Conservation (phyloP, 1,139 yeast genomes). For the Suhomyces yuchorum region DNA sequence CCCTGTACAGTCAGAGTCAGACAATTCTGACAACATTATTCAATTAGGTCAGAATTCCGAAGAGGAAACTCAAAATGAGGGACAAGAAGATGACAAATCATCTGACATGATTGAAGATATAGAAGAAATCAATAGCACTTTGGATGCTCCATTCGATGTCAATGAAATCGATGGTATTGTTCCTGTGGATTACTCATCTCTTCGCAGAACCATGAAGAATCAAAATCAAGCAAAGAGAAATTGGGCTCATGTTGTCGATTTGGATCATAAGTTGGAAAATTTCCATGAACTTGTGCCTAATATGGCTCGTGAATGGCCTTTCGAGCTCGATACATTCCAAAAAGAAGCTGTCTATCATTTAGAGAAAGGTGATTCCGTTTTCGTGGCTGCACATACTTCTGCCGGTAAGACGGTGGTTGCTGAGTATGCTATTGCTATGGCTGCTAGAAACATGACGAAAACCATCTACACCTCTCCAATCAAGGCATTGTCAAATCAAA, state of each 20-base stretch:
- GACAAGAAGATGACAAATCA: conserved; percentile 6
- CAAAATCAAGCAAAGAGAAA: conserved; percentile 50
- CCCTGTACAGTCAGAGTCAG: conserved; percentile 12
- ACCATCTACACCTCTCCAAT: conserved; percentile 93
- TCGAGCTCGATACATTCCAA: conserved; percentile 91
- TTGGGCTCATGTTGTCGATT: conserved; percentile 96
- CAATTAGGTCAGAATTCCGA: conserved; percentile 15
- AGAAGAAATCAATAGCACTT: background rate
- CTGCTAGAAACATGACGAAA: conserved; percentile 84
- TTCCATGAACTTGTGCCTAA: conserved; percentile 87
- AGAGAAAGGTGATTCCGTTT: conserved; percentile 96
- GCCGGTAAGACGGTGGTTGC: conserved; percentile 95
- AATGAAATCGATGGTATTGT: conserved; percentile 71
- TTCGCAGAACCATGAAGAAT: conserved; percentile 29
- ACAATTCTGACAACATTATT: conserved; percentile 8
- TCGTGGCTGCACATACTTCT: conserved; percentile 97
- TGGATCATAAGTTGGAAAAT: conserved; percentile 79
- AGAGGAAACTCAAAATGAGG: conserved; percentile 4
- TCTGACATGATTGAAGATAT: conserved; percentile 5
- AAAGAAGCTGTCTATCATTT: conserved; percentile 95
- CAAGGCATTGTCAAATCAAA: conserved; percentile 90
- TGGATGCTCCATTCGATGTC: conserved; percentile 30
- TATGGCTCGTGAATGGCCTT: conserved; percentile 93
- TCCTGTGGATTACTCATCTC: conserved; percentile 57
- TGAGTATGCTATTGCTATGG: conserved; percentile 93